phyloP scores from a whole-genome alignment of 75 land plant species.

The Picea glauca region DNA sequence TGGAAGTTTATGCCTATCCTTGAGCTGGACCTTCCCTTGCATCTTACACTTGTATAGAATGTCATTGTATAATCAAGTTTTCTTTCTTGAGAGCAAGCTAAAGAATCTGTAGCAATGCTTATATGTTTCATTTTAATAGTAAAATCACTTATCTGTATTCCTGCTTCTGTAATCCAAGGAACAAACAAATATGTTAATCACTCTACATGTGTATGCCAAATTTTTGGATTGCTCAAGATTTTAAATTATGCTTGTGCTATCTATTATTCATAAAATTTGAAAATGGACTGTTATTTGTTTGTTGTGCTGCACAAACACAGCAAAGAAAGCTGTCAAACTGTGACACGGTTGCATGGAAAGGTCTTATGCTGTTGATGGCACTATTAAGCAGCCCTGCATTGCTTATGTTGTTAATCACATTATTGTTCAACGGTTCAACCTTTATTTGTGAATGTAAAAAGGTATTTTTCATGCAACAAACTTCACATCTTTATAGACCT shows the following conservation, averaged over 20 bases:
- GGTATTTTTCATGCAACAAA: too few relatives aligned
- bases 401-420: too few relatives aligned
- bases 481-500: too few relatives aligned
- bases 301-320: too few relatives aligned
- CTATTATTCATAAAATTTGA: not conserved
- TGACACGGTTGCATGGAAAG: too few relatives aligned
- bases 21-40: not conserved
- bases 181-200: not conserved
- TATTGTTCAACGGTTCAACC: too few relatives aligned
- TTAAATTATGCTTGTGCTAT: slow-evolving; percentile 2
- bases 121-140: not conserved
- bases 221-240: slow-evolving; percentile 2
- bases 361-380: too few relatives aligned
- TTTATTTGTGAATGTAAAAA: too few relatives aligned
- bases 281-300: not conserved
- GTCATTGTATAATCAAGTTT: not conserved
- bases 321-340: too few relatives aligned
- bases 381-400: too few relatives aligned
- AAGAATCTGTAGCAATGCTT: not conserved
- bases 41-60: slow-evolving; percentile 3
- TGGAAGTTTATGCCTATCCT: not conserved
- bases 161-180: not conserved
- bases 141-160: not conserved
- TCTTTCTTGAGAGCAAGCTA: slow-evolving; percentile 1
- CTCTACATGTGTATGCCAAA: not conserved